Base-by-base conservation (phyloP, 148 eudicot species). In the Nepenthes mirabilis region DNA sequence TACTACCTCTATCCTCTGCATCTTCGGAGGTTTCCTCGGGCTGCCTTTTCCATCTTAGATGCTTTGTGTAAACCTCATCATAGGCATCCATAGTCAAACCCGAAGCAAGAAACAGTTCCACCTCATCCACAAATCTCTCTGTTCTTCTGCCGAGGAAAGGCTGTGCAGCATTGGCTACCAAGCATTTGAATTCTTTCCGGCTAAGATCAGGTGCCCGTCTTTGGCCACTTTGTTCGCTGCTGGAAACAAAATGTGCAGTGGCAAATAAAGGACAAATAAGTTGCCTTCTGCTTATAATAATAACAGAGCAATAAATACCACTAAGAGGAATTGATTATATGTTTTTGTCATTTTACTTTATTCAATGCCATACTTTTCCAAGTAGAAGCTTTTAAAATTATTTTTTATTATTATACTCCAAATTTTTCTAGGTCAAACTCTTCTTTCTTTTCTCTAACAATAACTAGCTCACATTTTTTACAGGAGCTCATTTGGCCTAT, bases 31-130 rank as follows among this genome's bases (percentile, higher is more conserved):
- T 59, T 52, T 73, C 72, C 63, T 76, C 81, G 36, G 71, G 71
- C 23, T 23, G 23, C 63, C 62, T 58, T 55, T 72, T 74, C 91
- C 88, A 79, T 52, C 87, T 83, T 68, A 88, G 68, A 66, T 71
- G 75, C 70, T 69, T 70, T 68, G 69, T 65, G 61, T 83, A 91
- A 53, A 73, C 87, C 62, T 70, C 63, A 69, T 88, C 96, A 59
- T 81, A 91, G 34, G 90, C 90, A 63, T 83, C 85, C 35, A 91
- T 73, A 8, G 71, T 85, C 55, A 88, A 70, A 34, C 82, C 96
- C 3, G 94, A 85, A 36, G 88, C 86, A 14, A 91, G 72, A 80
- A 88, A 91, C 6, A 88, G 62, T 56, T 83, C 96, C 56, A 82
- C 58, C 70, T 91, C 96, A 12, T 70, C 47, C 55, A 76, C 88